Conservation (phyloP, 2,329 filamentous ascomycete species). For the Monosporascus sp. region DNA sequence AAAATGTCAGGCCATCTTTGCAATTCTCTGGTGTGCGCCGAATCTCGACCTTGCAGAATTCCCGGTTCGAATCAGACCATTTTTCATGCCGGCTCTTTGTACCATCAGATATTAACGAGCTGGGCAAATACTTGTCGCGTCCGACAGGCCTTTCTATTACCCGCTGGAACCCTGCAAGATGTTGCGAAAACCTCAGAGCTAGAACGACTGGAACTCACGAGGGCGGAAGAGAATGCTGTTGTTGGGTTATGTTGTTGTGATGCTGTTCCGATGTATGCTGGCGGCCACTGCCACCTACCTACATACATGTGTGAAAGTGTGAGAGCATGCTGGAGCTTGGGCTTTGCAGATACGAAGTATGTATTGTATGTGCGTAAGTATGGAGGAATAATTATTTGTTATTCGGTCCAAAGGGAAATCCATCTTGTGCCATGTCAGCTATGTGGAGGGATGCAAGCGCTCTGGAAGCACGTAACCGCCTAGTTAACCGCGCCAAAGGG, state of each 20-base stretch:
- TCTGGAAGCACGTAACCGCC: background rate
- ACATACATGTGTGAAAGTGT: too few relatives aligned
- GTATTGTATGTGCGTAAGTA: background rate
- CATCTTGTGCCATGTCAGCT: too few relatives aligned
- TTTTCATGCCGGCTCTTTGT: background rate
- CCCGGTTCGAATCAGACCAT: background rate
- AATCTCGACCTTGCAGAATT: background rate
- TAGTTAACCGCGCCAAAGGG: background rate
- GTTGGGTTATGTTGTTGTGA: too few relatives aligned
- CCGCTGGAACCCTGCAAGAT: background rate
- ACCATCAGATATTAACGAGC: background rate
- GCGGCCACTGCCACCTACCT: too few relatives aligned
- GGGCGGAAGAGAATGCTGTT: too few relatives aligned
- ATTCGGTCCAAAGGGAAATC: too few relatives aligned
- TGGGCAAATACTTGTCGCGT: background rate
- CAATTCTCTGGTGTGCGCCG: background rate
- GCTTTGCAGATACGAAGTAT: background rate
- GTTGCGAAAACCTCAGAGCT: too few relatives aligned
- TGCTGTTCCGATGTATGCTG: too few relatives aligned
- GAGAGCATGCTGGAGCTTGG: too few relatives aligned
- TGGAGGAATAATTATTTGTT: background rate
- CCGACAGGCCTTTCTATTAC: background rate
- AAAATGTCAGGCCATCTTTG: slow-evolving; percentile 1
- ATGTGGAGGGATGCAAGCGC: too few relatives aligned
- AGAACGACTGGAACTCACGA: too few relatives aligned